phyloP scores from a whole-genome alignment of 139 green algal genomes.

The Coelastrella sp. region DNA sequence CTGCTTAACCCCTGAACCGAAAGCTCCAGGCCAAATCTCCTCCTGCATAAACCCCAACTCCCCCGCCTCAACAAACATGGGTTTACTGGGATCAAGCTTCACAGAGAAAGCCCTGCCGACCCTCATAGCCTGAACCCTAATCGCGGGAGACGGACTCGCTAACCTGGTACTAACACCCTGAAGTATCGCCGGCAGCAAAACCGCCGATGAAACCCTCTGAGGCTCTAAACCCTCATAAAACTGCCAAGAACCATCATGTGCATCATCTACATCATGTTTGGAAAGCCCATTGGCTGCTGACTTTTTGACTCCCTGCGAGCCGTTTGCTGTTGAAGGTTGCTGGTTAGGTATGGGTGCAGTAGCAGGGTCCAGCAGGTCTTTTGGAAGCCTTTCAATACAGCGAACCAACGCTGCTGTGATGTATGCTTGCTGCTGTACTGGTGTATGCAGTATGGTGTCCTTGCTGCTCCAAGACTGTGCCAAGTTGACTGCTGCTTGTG shows the following conservation, averaged over 20 bases:
- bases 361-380: conserved; percentile 2
- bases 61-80: conserved; percentile 69
- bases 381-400: conserved; percentile 24
- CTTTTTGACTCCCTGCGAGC: not conserved
- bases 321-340: conserved; percentile 5
- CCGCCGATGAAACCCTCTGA: not conserved
- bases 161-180: conserved; percentile 68
- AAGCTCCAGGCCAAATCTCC: conserved; percentile 67
- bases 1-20: too few species aligned
- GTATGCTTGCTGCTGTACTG: conserved; percentile 69
- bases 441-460: conserved; percentile 44
- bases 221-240: not conserved
- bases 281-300: not conserved
- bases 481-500: conserved; percentile 33
- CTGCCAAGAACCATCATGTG: not conserved
- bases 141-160: conserved; percentile 63
- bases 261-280: not conserved
- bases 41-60: conserved; percentile 57
- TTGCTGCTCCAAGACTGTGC: conserved; percentile 62
- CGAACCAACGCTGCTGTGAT: conserved; percentile 52
- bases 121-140: conserved; percentile 71
- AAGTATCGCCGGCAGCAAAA: not conserved
- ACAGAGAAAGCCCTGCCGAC: conserved; percentile 64
- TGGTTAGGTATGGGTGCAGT: conserved; percentile 44
- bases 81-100: conserved; percentile 61